Evolutionary conservation across 352 stramenopile genomes (phyloP), one percentile per base, ranked within the genome.

Genomic region (Phytophthora sp.): DNA sequence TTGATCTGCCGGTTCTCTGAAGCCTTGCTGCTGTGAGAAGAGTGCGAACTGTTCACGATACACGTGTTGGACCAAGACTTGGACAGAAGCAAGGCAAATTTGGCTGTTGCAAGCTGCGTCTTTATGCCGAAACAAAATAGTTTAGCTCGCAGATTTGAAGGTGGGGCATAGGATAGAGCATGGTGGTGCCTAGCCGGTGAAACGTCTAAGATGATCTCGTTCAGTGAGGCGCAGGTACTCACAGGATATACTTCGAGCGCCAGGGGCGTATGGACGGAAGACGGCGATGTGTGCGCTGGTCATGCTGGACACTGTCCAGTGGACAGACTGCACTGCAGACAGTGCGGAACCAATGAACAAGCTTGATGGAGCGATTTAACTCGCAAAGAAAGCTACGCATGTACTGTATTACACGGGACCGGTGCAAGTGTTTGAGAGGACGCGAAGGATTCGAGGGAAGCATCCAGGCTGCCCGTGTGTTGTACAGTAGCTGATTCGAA

Each of bases 1-100:
- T 70, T 67, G 56, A 66, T 56, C 50, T 52, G 50, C 57, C 57
- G 57, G 39, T 67, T 58, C 24, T 33, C 15, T 26, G 50, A 57
- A 52, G n/a, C n/a, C n/a, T n/a, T n/a, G n/a, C n/a, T n/a, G n/a
- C n/a, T n/a, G n/a, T n/a, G n/a, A n/a, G n/a, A n/a, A n/a, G n/a
- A n/a, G n/a, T n/a, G n/a, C n/a, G n/a, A n/a, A n/a, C n/a, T n/a
- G n/a, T n/a, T n/a, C n/a, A 26, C 21, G 16, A 55, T 42, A 16
- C 33, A 21, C 27, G 12, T 8, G 33, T 36, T 46, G 46, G n/a
- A 23, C 39, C n/a, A 46, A n/a, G 9, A 12, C 9, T 18, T 39
- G 27, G 29, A 20, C 27, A 41, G 31, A 13, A n/a, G 31, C 53
- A 23, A n/a, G 26, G 33, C n/a, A n/a, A n/a, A n/a, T n/a, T n/a